Percentiles rank a stretch among this genome's conserved stretches.
phyloP scores from a whole-genome alignment of 2,329 filamentous ascomycete species.

The Diaporthe citriasiana region DNA sequence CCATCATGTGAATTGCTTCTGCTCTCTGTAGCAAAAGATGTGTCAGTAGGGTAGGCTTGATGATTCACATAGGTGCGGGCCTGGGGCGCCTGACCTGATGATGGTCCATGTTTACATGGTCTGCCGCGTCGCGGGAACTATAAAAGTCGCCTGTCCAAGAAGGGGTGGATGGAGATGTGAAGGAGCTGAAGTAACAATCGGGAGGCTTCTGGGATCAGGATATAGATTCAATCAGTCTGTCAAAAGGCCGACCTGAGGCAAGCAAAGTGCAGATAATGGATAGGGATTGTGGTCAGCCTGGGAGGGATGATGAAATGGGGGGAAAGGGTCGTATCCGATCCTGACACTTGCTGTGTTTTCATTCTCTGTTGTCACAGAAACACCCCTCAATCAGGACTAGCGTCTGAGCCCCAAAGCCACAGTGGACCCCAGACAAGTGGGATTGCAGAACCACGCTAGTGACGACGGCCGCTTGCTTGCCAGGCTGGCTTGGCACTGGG shows the following conservation, averaged over 20 bases:
- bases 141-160: neutral
- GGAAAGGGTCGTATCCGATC: conserved; percentile 2
- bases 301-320: conserved; percentile 17
- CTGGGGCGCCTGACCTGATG: conserved; percentile 52
- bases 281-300: neutral
- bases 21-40: conserved; percentile 54
- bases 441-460: conserved; percentile 18
- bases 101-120: conserved; percentile 53
- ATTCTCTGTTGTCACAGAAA: conserved; percentile 24
- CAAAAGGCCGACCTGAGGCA: neutral
- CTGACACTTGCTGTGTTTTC: conserved; percentile 29
- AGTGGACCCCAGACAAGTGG: conserved; percentile 8
- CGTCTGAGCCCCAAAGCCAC: conserved; percentile 29
- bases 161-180: neutral
- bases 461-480: conserved; percentile 8
- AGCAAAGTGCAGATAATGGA: neutral
- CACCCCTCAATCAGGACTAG: neutral
- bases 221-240: neutral
- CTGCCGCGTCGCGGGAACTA: conserved; percentile 42
- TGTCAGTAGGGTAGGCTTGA: conserved; percentile 14
- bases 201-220: neutral
- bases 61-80: conserved; percentile 19
- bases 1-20: conserved; percentile 68
- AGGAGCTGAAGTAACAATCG: neutral
- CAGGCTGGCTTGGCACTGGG: conserved; percentile 14